A percentile compares a stretch with the other conserved stretches of the same genome.
phyloP scores from a whole-genome alignment of 345 rosid genomes.

The Crucihimalaya himalaica region DNA sequence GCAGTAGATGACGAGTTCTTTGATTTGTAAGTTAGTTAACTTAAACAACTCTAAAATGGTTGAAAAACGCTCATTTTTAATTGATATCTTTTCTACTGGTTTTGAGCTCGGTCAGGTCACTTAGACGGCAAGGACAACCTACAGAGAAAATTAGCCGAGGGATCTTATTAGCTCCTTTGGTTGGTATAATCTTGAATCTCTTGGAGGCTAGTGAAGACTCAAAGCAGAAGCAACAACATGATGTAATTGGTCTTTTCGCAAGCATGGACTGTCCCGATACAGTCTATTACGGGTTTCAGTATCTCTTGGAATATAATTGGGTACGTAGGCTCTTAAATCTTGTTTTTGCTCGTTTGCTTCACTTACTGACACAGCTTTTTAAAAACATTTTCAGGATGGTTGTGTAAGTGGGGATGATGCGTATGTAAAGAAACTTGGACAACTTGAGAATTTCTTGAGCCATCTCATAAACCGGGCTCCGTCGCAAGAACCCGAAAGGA shows the following conservation, averaged over 20 bases:
- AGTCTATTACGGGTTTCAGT: slow-evolving; percentile 77
- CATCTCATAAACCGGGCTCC: slow-evolving; percentile 52
- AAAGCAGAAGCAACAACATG: slow-evolving; percentile 49
- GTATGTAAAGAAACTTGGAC: slow-evolving; percentile 52
- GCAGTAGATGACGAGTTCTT: slow-evolving; percentile 87
- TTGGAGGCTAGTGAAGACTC: slow-evolving; percentile 60
- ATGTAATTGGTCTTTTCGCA: slow-evolving; percentile 72
- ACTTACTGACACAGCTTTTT: neutral
- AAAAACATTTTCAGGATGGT: slow-evolving; percentile 55
- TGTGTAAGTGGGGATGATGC: slow-evolving; percentile 59
- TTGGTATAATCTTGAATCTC: slow-evolving; percentile 87
- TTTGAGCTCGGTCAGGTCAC: slow-evolving; percentile 56
- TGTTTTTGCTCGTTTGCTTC: slow-evolving; percentile 8
- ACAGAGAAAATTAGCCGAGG: slow-evolving; percentile 75
- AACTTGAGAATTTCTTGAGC: slow-evolving; percentile 63
- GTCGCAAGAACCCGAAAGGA: slow-evolving; percentile 43
- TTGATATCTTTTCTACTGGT: neutral
- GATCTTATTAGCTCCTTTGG: slow-evolving; percentile 83
- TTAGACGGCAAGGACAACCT: slow-evolving; percentile 70
- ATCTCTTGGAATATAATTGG: slow-evolving; percentile 85
- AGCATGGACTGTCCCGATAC: slow-evolving; percentile 83
- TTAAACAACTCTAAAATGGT: neutral
- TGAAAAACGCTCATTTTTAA: neutral
- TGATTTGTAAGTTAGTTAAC: slow-evolving; percentile 65
- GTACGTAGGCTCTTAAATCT: slow-evolving; percentile 47